Conservation (phyloP, 768 basidiomycete genomes). For the Tephrocybe sp. region DNA sequence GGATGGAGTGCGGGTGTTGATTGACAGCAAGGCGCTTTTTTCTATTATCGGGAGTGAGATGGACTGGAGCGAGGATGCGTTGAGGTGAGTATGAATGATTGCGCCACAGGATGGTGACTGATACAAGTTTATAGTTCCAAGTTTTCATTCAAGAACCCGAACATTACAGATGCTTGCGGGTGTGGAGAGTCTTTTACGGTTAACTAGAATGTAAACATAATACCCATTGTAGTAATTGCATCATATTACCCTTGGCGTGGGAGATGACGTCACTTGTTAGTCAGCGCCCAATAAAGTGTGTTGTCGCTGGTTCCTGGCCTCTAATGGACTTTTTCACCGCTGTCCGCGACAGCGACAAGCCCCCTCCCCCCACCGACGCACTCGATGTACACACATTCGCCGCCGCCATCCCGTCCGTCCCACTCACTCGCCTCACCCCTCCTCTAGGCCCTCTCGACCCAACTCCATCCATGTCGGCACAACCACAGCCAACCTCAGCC, state of each 20-base stretch:
- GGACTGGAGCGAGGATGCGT: conserved; percentile 94
- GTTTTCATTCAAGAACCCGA: conserved; percentile 86
- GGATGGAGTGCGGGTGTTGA: conserved; percentile 89
- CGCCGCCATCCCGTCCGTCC: conserved; percentile 44
- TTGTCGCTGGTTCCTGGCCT: neutral
- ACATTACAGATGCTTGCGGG: conserved; percentile 92
- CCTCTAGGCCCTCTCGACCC: conserved; percentile 13
- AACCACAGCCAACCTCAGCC: conserved; percentile 10
- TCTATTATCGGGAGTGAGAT: conserved; percentile 98
- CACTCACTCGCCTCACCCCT: conserved; percentile 35
- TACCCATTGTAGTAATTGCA: neutral
- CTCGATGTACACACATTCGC: conserved; percentile 46
- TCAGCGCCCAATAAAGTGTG: conserved; percentile 7
- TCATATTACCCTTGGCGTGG: conserved; percentile 1
- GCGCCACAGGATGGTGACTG: too few relatives aligned
- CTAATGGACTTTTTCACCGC: conserved; percentile 43
- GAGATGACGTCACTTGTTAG: conserved; percentile 17
- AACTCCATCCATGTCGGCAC: conserved; percentile 19
- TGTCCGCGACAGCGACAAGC: conserved; percentile 21
- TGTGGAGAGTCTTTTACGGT: conserved; percentile 92
- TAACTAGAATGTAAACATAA: conserved; percentile 18
- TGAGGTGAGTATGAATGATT: conserved; percentile 54
- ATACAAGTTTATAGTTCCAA: conserved; percentile 50
- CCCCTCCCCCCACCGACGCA: conserved; percentile 14
- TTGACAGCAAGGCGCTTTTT: conserved; percentile 96